Percentiles rank a stretch among this genome's conserved stretches.
These are phyloP conservation scores for Irpex lacteus DNA, from an alignment of 1,284 basidiomycete species.

Conservation along the genomic window DNA sequence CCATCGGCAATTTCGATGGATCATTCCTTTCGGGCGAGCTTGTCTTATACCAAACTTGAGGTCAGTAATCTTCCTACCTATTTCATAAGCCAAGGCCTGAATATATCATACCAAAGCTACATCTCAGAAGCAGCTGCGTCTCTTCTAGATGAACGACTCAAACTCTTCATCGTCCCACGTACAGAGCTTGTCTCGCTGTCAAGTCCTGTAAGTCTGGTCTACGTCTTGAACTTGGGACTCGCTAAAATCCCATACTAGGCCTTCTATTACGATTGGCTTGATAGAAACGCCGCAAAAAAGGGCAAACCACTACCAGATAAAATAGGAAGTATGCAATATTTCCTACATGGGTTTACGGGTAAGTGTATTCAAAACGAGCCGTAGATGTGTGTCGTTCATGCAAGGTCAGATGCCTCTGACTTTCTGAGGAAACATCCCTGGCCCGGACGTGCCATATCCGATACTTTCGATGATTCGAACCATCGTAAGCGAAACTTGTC, in stretches of 20 bases:
- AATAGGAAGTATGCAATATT: slow-evolving; percentile 88
- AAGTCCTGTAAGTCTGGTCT: slow-evolving; percentile 54
- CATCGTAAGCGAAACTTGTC: slow-evolving; percentile 63
- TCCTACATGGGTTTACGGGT: slow-evolving; percentile 84
- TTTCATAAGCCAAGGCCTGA: neutral
- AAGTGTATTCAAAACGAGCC: slow-evolving; percentile 10
- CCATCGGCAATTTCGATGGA: slow-evolving; percentile 81
- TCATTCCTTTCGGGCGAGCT: slow-evolving; percentile 81
- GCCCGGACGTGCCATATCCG: slow-evolving; percentile 80
- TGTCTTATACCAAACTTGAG: slow-evolving; percentile 86
- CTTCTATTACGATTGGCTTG: slow-evolving; percentile 90
- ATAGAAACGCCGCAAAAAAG: slow-evolving; percentile 74
- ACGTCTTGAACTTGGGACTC: neutral
- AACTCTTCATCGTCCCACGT: slow-evolving; percentile 79
- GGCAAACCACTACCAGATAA: slow-evolving; percentile 80
- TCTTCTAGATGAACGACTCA: slow-evolving; percentile 73
- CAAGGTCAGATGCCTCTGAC: slow-evolving; percentile 71
- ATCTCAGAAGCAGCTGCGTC: slow-evolving; percentile 85
- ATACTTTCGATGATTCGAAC: slow-evolving; percentile 81
- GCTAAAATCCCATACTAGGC: slow-evolving; percentile 41
- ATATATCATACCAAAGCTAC: slow-evolving; percentile 38
- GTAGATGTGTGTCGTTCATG: neutral
- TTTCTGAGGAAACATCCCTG: slow-evolving; percentile 85
- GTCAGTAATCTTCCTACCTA: slow-evolving; percentile 31
- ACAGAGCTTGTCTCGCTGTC: slow-evolving; percentile 84